phyloP scores from a whole-genome alignment of 192 early-diverging fungal species.

The Neocallimastix lanati region DNA sequence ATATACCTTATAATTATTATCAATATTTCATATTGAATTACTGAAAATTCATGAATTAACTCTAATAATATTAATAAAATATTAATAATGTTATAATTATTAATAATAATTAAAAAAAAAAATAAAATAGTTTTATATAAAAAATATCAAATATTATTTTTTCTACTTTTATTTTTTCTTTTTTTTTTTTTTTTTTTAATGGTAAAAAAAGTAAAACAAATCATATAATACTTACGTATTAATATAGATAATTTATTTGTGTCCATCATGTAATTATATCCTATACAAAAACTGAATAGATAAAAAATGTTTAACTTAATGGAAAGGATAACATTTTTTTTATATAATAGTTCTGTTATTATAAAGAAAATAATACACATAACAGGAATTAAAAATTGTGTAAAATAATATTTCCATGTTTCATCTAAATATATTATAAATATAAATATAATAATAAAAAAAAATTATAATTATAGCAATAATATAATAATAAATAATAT shows the following conservation, averaged over 20 bases:
- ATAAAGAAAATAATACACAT: not conserved
- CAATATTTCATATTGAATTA: not conserved
- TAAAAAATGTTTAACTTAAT: not conserved
- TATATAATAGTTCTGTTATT: not conserved
- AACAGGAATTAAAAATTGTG: not conserved
- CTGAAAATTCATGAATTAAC: not conserved
- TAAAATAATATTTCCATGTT: not conserved
- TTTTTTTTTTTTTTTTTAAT: too few species aligned
- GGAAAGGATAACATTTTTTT: not conserved
- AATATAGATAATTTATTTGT: not conserved
- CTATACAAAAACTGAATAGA: not conserved
- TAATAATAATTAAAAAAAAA: too few species aligned
- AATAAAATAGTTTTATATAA: too few species aligned
- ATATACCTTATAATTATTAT: not conserved
- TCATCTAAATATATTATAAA: not conserved
- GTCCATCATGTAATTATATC: not conserved
- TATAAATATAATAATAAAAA: too few species aligned
- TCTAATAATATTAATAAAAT: not conserved
- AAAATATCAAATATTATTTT: too few species aligned
- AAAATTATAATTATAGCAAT: too few species aligned
- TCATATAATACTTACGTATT: not conserved
- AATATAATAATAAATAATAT: too few species aligned
- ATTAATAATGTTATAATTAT: not conserved
- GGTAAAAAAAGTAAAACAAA: too few species aligned
- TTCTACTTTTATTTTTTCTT: too few species aligned